Evolutionary conservation across 106 monocot genomes (phyloP).

Genomic region (Dendrobium huoshanense): DNA sequence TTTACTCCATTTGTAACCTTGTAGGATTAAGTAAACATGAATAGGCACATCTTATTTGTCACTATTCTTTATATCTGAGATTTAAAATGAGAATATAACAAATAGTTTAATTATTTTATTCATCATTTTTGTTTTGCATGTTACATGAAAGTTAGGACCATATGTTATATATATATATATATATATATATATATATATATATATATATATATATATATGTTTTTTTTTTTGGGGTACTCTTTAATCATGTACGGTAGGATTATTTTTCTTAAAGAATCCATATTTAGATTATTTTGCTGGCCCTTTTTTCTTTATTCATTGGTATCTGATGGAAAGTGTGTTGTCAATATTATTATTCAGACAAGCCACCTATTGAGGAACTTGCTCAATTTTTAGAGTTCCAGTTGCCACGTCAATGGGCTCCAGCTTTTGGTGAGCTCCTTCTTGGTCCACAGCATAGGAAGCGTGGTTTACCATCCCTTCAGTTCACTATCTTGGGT

Average conservation of each 20-base stretch:
- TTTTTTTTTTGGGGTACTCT: not conserved
- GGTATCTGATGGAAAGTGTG: constrained; percentile 9
- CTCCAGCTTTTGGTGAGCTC: constrained; percentile 62
- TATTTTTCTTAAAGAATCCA: not conserved
- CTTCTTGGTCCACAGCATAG: constrained; percentile 45
- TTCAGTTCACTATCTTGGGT: constrained; percentile 58
- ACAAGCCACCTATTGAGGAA: constrained; percentile 76
- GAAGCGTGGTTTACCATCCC: constrained; percentile 45
- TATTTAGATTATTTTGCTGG: not conserved
- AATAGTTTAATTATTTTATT: not conserved
- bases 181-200: too few species aligned
- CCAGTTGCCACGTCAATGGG: constrained; percentile 76
- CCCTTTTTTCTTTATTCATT: not conserved
- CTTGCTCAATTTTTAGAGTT: constrained; percentile 72
- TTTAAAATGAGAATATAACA: not conserved
- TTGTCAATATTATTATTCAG: constrained; percentile 20
- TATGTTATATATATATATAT: not conserved
- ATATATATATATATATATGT: too few species aligned
- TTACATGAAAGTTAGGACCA: not conserved
- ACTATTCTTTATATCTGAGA: not conserved
- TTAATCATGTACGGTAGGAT: not conserved
- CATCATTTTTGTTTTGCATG: not conserved
- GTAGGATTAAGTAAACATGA: not conserved
- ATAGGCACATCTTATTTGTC: not conserved
- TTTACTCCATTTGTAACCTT: not conserved